Conservation (phyloP, 2,329 filamentous ascomycete species). For the Penicillium sp. region DNA sequence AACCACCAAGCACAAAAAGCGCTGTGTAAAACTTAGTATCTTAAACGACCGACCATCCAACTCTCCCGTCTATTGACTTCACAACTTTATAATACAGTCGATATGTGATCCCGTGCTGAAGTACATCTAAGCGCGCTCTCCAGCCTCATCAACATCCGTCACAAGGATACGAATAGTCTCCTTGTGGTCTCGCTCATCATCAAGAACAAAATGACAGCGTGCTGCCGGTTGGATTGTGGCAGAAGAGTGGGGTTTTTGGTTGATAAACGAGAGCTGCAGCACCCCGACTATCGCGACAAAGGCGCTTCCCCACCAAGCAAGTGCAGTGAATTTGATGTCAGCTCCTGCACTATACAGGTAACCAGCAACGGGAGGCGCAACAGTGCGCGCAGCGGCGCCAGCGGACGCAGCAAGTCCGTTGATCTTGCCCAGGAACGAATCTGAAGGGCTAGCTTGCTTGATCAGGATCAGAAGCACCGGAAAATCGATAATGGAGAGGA, state of each 20-base stretch:
- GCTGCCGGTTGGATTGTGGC: slow-evolving; percentile 44
- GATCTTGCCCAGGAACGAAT: slow-evolving; percentile 68
- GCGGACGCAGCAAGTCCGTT: slow-evolving; percentile 74
- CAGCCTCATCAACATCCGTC: slow-evolving; percentile 27
- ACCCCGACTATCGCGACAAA: slow-evolving; percentile 61
- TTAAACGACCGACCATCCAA: not conserved
- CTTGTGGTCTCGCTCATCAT: slow-evolving; percentile 25
- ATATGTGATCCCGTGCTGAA: not conserved
- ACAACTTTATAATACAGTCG: not conserved
- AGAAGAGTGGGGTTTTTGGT: slow-evolving; percentile 51
- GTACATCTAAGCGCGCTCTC: not conserved
- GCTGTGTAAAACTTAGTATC: not conserved
- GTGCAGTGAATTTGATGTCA: slow-evolving; percentile 61
- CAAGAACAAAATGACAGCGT: slow-evolving; percentile 30
- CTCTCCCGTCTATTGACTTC: not conserved
- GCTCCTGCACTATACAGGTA: slow-evolving; percentile 68
- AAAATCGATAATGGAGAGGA: slow-evolving; percentile 71
- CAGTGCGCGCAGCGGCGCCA: slow-evolving; percentile 71
- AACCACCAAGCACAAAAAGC: not conserved
- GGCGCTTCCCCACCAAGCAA: slow-evolving; percentile 67
- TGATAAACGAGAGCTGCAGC: slow-evolving; percentile 61
- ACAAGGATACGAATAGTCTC: slow-evolving; percentile 38
- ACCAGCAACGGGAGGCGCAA: slow-evolving; percentile 71
- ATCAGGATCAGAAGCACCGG: slow-evolving; percentile 72
- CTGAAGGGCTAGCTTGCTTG: slow-evolving; percentile 71